Conservation (phyloP, 345 rosid genomes). For the Lepidium aucheri region DNA sequence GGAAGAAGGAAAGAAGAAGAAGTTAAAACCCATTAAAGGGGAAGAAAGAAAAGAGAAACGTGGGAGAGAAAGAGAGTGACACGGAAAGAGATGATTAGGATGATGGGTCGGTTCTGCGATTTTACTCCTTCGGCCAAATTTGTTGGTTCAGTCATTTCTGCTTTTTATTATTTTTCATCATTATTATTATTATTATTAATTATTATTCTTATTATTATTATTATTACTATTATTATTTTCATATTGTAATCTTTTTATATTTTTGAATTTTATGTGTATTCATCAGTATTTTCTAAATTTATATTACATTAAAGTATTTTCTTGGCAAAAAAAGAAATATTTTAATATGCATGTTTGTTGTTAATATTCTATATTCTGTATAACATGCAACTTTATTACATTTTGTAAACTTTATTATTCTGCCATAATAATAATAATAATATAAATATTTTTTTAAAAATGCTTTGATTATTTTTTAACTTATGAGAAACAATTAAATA, state of each 20-base stretch:
- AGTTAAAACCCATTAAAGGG: slow-evolving; percentile 17
- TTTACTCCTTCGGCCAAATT: background rate
- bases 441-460: no score
- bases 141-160: background rate
- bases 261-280: background rate
- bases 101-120: slow-evolving; percentile 20
- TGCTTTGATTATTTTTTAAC: no score
- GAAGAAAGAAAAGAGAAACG: slow-evolving; percentile 3
- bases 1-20: background rate
- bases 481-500: no score
- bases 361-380: no score
- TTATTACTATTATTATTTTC: background rate
- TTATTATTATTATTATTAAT: background rate
- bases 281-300: no score
- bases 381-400: no score
- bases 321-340: no score
- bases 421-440: no score
- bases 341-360: no score
- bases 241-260: background rate
- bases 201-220: no score
- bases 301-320: no score
- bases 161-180: background rate
- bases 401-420: no score
- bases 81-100: slow-evolving; percentile 23
- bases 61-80: slow-evolving; percentile 30